Conservation (phyloP, 139 green algal genomes). For the Trebouxia sp. region DNA sequence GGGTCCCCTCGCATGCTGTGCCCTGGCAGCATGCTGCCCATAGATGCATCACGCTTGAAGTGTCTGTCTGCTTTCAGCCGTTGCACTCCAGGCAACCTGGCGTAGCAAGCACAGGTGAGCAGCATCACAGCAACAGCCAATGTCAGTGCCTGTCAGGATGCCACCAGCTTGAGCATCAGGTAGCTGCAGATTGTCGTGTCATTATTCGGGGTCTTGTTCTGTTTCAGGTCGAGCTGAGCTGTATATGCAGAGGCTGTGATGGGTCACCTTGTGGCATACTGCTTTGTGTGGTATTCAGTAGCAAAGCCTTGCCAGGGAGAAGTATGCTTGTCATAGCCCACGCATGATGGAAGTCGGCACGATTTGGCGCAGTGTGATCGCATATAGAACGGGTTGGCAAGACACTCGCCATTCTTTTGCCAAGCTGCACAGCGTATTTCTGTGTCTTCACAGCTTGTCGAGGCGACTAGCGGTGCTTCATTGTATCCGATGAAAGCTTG, state of each 20-base stretch:
- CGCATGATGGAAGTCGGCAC: constrained; percentile 34
- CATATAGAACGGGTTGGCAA: constrained; percentile 55
- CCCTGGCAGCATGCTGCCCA: constrained; percentile 31
- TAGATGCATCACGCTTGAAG: constrained; percentile 19
- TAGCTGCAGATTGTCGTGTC: too few species aligned
- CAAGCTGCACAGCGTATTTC: background rate
- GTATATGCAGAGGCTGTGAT: too few species aligned
- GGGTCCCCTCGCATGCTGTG: constrained; percentile 22
- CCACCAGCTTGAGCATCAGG: background rate
- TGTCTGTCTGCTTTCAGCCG: background rate
- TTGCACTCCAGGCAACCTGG: background rate
- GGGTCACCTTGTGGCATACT: background rate
- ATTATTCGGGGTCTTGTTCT: too few species aligned
- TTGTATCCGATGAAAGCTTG: background rate
- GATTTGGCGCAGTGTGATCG: constrained; percentile 42
- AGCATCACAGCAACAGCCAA: background rate
- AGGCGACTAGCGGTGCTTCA: too few species aligned
- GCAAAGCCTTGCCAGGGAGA: constrained; percentile 10
- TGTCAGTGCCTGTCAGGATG: background rate
- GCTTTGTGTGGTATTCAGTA: constrained; percentile 5
- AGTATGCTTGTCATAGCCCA: constrained; percentile 34
- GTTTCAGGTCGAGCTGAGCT: too few species aligned
- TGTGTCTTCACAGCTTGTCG: background rate
- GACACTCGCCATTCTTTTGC: constrained; percentile 31
- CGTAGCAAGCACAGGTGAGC: background rate